phyloP scores from a whole-genome alignment of 176 grass and related monocot species.

The Bonia amplexicaulis region DNA sequence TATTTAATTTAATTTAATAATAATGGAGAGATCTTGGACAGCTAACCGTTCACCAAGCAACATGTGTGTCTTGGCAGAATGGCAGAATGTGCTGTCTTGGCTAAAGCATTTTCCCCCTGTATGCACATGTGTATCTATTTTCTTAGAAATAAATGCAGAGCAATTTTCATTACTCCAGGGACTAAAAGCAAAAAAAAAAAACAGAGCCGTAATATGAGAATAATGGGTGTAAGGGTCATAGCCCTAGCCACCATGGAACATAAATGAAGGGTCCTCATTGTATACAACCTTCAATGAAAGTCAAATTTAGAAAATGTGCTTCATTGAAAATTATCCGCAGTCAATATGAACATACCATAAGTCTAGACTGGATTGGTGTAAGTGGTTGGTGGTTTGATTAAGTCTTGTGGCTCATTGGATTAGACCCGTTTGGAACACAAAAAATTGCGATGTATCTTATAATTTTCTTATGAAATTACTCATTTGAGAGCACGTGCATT shows the following conservation, averaged over 20 bases:
- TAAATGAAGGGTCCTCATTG: constrained; percentile 80
- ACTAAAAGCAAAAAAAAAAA: no score
- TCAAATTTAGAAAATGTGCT: constrained; percentile 20
- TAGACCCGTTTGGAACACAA: neutral
- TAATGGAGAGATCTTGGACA: neutral
- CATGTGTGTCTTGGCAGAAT: neutral
- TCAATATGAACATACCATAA: no score
- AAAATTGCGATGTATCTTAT: no score
- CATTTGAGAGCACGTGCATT: no score
- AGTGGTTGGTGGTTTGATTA: neutral
- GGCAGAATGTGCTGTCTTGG: neutral
- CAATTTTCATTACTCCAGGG: neutral
- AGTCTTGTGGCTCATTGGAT: neutral
- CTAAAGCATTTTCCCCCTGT: neutral
- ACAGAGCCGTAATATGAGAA: constrained; percentile 46
- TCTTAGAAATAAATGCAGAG: neutral
- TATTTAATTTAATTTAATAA: no score
- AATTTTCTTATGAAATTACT: neutral
- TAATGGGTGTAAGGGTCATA: constrained; percentile 92
- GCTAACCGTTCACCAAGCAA: neutral
- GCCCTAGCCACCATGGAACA: constrained; percentile 86
- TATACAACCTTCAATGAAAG: constrained; percentile 62
- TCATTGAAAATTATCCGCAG: neutral
- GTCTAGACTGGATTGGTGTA: neutral
- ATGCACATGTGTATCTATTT: neutral